Evolutionary conservation across 2,329 filamentous ascomycete species (phyloP), one percentile per base, ranked within the genome.

Genomic region (Phoma sp.): DNA sequence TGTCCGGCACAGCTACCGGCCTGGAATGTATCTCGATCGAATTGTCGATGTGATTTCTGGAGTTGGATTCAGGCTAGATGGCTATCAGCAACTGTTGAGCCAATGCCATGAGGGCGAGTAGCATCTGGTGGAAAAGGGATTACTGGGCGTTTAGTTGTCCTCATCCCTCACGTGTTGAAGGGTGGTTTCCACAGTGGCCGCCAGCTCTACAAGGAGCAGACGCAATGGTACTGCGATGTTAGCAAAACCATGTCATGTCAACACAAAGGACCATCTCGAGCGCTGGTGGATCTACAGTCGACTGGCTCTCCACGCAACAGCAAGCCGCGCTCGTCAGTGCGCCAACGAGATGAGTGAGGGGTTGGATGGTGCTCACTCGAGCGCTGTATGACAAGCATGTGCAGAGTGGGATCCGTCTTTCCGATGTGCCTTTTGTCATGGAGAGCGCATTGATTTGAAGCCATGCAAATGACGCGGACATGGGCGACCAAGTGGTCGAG

Each of bases 21-120:
- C 41, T 51, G 24, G 47, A 13, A 19, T 33, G 13, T 36, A 15
- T 12, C 36, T 41, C 41, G 33, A 32, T 13, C n/a, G 37, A 24
- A 43, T 44, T n/a, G 24, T 55, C 51, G 36, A 24, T 32, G 25
- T 21, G 37, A 39, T 21, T 47, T 43, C 19, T 43, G 46, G 32
- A 24, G 31, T 51, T 46, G 19, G 46, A 22, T 2, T 24, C n/a
- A 8, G 15, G 10, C 27, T 24, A n/a, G 25, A 10, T n/a, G 32
- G 25, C 31, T 46, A 45, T 29, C 52, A 31, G 36, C 5, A 24
- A 41, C 24, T 15, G n/a, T 25, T 37, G 22, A 21, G 19, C 52
- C 51, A 55, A 55, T 44, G 9, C 17, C 6, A 13, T 4, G 8
- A 27, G n/a, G 6, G 21, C 21, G 33, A 8, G 21, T 43, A 36